Evolutionary conservation across 176 grass and related monocot species (phyloP).

Genomic region (Avena insularis): DNA sequence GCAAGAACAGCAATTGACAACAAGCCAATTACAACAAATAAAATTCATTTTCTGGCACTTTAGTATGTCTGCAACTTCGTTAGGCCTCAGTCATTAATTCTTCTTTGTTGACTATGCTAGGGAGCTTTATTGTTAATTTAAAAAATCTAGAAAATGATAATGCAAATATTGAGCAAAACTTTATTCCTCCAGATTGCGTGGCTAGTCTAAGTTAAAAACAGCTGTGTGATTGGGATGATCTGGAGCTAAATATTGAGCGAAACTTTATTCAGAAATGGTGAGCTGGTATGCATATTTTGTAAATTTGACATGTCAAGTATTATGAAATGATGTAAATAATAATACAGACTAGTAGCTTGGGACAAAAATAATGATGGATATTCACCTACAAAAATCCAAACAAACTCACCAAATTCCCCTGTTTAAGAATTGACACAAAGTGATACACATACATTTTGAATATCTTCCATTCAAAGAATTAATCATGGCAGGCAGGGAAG

Average conservation of each 20-base stretch:
- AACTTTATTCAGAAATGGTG: neutral
- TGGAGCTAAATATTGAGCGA: neutral
- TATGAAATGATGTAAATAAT: neutral
- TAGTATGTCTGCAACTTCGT: too few relatives aligned
- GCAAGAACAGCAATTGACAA: too few relatives aligned
- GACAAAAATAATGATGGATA: neutral
- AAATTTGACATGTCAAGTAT: neutral
- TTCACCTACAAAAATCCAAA: constrained; percentile 13
- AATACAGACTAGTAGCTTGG: neutral
- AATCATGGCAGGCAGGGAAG: neutral
- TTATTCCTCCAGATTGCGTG: neutral
- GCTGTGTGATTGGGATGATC: neutral
- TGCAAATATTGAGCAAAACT: too few relatives aligned
- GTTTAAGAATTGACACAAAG: neutral
- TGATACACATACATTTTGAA: neutral
- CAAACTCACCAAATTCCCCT: neutral
- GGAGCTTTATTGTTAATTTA: too few relatives aligned
- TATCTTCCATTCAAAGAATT: neutral
- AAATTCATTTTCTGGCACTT: too few relatives aligned
- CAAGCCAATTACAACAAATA: too few relatives aligned
- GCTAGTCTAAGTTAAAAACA: neutral
- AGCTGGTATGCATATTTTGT: neutral
- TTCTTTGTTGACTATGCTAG: too few relatives aligned
- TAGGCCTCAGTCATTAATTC: too few relatives aligned
- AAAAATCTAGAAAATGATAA: too few relatives aligned